phyloP scores from a whole-genome alignment of 306 rosid species.

The Quillaja saponaria region DNA sequence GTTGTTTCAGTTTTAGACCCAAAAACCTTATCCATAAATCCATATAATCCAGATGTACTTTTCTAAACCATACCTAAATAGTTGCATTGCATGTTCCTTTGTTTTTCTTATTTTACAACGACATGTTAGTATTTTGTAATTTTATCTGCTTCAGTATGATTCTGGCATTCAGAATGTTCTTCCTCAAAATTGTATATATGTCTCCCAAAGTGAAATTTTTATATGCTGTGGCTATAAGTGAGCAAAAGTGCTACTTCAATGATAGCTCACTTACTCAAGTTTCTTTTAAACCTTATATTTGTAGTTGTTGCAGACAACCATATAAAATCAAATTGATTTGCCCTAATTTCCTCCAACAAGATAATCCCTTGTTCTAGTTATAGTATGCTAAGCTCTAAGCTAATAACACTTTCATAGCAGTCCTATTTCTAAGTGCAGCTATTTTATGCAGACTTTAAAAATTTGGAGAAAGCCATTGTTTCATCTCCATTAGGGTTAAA shows the following conservation, averaged over 20 bases:
- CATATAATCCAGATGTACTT: conserved; percentile 76
- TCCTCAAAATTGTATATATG: neutral
- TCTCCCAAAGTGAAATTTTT: neutral
- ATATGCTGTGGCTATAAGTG: neutral
- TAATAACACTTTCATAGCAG: conserved; percentile 1
- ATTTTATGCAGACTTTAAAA: conserved; percentile 61
- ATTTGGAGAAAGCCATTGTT: conserved; percentile 79
- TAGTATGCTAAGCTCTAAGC: conserved; percentile 12
- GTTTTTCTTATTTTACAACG: neutral
- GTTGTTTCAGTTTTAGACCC: conserved; percentile 84
- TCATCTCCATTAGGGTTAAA: conserved; percentile 84
- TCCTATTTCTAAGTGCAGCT: conserved; percentile 14
- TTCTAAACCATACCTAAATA: neutral
- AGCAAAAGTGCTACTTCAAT: neutral
- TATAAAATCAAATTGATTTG: neutral
- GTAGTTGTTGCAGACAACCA: neutral
- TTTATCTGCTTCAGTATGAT: neutral
- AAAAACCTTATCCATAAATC: conserved; percentile 80
- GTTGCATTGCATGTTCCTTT: neutral
- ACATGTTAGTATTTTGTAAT: neutral
- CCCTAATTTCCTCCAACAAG: neutral
- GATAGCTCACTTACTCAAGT: neutral
- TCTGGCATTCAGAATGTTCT: neutral
- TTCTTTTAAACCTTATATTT: neutral
- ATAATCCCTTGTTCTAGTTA: conserved; percentile 7